These are phyloP conservation scores for Diphasiastrum complanatum DNA, from an alignment of 83 land plant species.

Conservation along the genomic window DNA sequence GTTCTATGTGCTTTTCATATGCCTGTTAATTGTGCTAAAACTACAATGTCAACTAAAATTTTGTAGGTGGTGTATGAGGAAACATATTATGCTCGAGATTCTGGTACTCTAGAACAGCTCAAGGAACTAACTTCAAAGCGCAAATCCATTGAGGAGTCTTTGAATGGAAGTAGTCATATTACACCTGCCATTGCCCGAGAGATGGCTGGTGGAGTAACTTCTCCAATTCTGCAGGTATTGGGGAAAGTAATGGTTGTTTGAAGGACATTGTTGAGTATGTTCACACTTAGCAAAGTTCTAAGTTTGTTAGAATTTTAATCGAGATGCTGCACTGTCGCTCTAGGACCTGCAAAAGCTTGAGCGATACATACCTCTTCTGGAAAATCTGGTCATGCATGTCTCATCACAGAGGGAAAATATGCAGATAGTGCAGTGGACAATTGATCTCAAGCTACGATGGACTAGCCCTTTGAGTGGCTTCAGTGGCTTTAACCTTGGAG, in stretches of 20 bases:
- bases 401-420: conserved; percentile 22
- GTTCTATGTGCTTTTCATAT: not conserved
- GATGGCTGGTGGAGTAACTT: conserved; percentile 67
- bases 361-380: conserved; percentile 51
- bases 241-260: no score
- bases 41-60: not conserved
- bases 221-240: conserved; percentile 52
- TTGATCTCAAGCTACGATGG: conserved; percentile 54
- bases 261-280: not conserved
- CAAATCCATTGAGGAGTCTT: conserved; percentile 57
- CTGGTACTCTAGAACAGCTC: conserved; percentile 61
- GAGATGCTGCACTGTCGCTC: no score
- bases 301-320: no score
- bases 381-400: conserved; percentile 42
- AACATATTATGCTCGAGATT: conserved; percentile 49
- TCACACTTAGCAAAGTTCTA: no score
- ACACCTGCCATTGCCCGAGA: conserved; percentile 79
- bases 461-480: conserved; percentile 51
- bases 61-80: conserved; percentile 52
- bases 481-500: conserved; percentile 33
- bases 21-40: not conserved
- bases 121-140: conserved; percentile 61
- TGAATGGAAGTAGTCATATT: conserved; percentile 52
- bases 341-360: conserved; percentile 67
- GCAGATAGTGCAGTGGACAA: conserved; percentile 41